Base-by-base conservation (phyloP, 306 rosid genomes). In the Elaeagnus macrophylla region DNA sequence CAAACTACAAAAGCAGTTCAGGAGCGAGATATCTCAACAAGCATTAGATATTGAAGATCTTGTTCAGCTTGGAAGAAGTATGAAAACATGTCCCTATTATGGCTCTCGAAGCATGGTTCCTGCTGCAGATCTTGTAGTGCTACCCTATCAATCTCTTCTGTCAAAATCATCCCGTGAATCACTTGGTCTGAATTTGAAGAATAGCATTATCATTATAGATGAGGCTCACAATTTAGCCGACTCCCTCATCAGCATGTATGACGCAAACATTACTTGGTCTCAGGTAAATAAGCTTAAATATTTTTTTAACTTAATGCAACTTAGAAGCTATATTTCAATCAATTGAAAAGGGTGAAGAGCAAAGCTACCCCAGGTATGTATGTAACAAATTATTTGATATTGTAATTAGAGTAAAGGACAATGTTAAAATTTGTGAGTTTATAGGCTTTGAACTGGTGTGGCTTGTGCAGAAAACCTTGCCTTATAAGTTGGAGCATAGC, bases 151-250 rank as follows among this genome's bases (percentile, higher is more conserved):
- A 59, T 91, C 97, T 57, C 94, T 91, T 66, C 72, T 91, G 14
- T 86, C 96, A 53, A 86, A 86, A 73, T 80, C 97, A 70, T 91
- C 97, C 37, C 94, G 95, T 12, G 95, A 91, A 72, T 86, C 97
- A 51, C 91, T 91, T 69, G 93, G 94, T 69, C 78, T 91, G 61
- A 79, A 71, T 65, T 78, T 91, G 79, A 82, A 84, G 75, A 79
- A 83, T 55, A 86, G 54, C 65, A 74, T 91, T 67, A 66, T 91
- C 59, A 80, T 91, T 47, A 76, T 91, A 67, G 97, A 91, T 1
- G 95, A 86, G 76, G 97, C 97, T 54, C 97, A 86, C 63, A 91
- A 91, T 82, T 72, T 86, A 72, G 94, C 95, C 37, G 97, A 91
- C 72, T 83, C 96, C 54, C 95, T 91, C 60, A 81, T 86, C 84